Evolutionary conservation across 208 protist genomes (phyloP), one percentile per base, ranked within the genome.

Genomic region (Leishmania amazonensis): DNA sequence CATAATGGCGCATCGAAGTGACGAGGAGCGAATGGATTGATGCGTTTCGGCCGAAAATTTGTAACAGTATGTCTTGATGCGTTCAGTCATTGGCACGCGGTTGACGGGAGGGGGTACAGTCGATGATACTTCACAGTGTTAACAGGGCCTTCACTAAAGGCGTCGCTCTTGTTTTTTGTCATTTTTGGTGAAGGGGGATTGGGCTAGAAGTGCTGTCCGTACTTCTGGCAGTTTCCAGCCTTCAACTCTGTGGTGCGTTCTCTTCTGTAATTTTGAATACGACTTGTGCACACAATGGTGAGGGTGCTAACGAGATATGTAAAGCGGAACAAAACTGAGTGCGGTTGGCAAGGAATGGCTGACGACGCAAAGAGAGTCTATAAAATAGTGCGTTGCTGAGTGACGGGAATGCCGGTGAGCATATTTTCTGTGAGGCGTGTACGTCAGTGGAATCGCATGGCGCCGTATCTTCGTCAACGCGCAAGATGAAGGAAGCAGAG

Each of bases 211-310:
- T 1, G 19, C 21, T 4, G 7, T 9, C 0, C 9, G 24, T n/a
- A 11, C 6, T 21, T 7, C 1, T 7, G 2, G 57, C 21, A 62
- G 8, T 31, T 3, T 24, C n/a, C 0, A 1, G 6, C 3, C 7
- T 2, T 28, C 57, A 54, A 13, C 51, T 19, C 51, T 54, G 51
- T 54, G 0, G 9, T 19, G 1, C 15, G 17, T 21, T 54, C 51
- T 54, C 51, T 0, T 19, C 51, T 13, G 1, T 54, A 54, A 11
- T 13, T 13, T 13, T 13, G 51, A 54, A 21, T 1, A 54, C 2
- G 51, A 0, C 51, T 19, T 54, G 51, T 5, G 51, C 51, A 21
- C 51, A 13, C 1, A 11, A 19, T 0, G 9, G 15, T 5, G 51
- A 3, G 17, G 0, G 51, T 11, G 51, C 15, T 54, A 54, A 19